Conservation (phyloP, 805 yeast genomes). For the Nakazawaea populi region DNA sequence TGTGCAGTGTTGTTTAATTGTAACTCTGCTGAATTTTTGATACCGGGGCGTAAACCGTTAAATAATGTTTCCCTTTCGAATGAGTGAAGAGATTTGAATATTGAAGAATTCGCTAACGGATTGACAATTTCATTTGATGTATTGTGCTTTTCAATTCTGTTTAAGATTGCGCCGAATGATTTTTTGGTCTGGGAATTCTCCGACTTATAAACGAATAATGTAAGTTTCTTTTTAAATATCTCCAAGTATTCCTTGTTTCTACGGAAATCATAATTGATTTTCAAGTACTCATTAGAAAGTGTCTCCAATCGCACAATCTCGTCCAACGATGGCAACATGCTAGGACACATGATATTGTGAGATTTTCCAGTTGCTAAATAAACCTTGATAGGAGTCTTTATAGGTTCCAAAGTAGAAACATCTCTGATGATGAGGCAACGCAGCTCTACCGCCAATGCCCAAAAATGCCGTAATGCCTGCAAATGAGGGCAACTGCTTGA, state of each 20-base stretch:
- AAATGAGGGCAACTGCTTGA: conserved; percentile 53
- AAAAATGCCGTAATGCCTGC: conserved; percentile 83
- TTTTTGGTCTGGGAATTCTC: conserved; percentile 24
- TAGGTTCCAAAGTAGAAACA: conserved; percentile 51
- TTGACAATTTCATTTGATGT: conserved; percentile 2
- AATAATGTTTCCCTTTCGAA: conserved; percentile 15
- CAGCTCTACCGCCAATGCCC: conserved; percentile 81
- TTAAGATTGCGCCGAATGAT: conserved; percentile 7
- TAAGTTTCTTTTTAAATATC: conserved; percentile 36
- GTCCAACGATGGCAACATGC: conserved; percentile 57
- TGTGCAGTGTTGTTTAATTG: conserved; percentile 36
- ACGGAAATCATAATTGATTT: conserved; percentile 39
- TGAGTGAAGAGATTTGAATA: conserved; percentile 17
- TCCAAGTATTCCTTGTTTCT: conserved; percentile 33
- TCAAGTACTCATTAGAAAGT: conserved; percentile 43
- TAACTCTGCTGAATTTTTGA: conserved; percentile 9
- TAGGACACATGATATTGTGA: conserved; percentile 46
- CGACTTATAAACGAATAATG: conserved; percentile 46
- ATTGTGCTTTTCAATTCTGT: neutral
- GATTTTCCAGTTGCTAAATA: conserved; percentile 31
- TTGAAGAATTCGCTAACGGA: conserved; percentile 14
- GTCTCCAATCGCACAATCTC: conserved; percentile 44
- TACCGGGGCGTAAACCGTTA: neutral
- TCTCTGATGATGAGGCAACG: conserved; percentile 78
- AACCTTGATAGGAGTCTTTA: conserved; percentile 35